Conservation (phyloP, 768 basidiomycete genomes). For the Candolleomyces eurysporus region DNA sequence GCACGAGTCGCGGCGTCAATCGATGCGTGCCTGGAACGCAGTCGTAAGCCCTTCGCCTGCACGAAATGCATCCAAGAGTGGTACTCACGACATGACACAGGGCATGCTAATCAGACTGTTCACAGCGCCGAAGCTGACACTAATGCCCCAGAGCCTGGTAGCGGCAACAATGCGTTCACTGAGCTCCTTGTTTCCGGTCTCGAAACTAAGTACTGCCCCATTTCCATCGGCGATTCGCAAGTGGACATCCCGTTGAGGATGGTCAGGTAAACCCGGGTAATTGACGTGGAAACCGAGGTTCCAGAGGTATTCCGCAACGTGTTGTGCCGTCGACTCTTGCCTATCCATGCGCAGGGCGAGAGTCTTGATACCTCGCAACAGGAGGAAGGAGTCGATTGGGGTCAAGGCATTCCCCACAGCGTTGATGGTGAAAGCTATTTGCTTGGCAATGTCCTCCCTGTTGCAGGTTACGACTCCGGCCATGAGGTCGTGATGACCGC, state of each 20-base stretch:
- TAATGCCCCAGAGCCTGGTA: slow-evolving; percentile 94
- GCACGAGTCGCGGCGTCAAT: slow-evolving; percentile 95
- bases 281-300: slow-evolving; percentile 85
- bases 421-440: slow-evolving; percentile 90
- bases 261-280: slow-evolving; percentile 84
- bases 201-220: slow-evolving; percentile 93
- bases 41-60: no score
- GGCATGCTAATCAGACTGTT: slow-evolving; percentile 99
- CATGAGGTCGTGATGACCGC: slow-evolving; percentile 99
- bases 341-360: slow-evolving; percentile 95
- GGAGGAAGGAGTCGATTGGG: slow-evolving; percentile 95
- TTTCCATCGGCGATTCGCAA: slow-evolving; percentile 86
- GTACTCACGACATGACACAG: slow-evolving; percentile 96
- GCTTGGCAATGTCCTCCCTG: slow-evolving; percentile 84
- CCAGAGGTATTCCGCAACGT: slow-evolving; percentile 85
- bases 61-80: no score
- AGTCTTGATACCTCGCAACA: slow-evolving; percentile 94
- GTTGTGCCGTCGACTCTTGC: slow-evolving; percentile 78
- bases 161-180: slow-evolving; percentile 93
- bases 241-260: slow-evolving; percentile 87
- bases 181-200: slow-evolving; percentile 85
- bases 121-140: slow-evolving; percentile 96
- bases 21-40: slow-evolving; percentile 77
- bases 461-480: slow-evolving; percentile 94
- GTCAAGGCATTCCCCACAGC: slow-evolving; percentile 90